phyloP scores from a whole-genome alignment of 805 yeast genomes.

The Metschnikowia aberdeeniae region DNA sequence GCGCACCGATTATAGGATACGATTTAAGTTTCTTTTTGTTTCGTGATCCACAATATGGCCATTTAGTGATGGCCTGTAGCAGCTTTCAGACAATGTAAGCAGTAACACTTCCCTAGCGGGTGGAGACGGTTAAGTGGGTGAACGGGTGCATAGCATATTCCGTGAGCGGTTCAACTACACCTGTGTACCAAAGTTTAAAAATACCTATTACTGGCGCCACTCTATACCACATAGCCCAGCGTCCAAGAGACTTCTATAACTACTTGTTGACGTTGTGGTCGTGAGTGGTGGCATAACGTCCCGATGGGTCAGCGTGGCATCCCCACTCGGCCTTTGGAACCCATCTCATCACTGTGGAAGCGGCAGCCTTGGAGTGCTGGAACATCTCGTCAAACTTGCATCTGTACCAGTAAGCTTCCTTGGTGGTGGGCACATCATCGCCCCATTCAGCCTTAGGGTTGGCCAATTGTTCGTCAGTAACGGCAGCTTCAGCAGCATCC shows the following conservation, averaged over 20 bases:
- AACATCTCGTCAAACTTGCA: slow-evolving; percentile 90
- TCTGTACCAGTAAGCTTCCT: slow-evolving; percentile 99
- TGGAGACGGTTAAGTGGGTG: too few relatives aligned
- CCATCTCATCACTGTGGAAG: slow-evolving; percentile 98
- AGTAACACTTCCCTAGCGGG: too few relatives aligned
- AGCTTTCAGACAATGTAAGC: too few relatives aligned
- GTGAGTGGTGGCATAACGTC: slow-evolving; percentile 92
- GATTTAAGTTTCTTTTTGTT: too few relatives aligned
- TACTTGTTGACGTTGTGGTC: slow-evolving; percentile 45
- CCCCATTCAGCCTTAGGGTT: slow-evolving; percentile 97
- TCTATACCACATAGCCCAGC: too few relatives aligned
- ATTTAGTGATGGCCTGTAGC: too few relatives aligned
- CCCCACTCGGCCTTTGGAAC: slow-evolving; percentile 99
- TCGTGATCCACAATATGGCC: too few relatives aligned
- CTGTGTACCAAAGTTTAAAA: too few relatives aligned
- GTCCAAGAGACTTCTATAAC: neutral
- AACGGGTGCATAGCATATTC: too few relatives aligned
- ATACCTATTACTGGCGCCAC: too few relatives aligned
- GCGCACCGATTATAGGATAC: too few relatives aligned
- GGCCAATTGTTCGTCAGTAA: slow-evolving; percentile 86
- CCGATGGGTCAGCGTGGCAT: slow-evolving; percentile 97
- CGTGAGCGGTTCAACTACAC: too few relatives aligned
- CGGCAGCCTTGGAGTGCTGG: slow-evolving; percentile 82
- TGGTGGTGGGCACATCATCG: slow-evolving; percentile 86
- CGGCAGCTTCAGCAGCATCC: slow-evolving; percentile 85